Percentiles rank a stretch among this genome's conserved stretches.
Conservation (phyloP, 495 filamentous ascomycete species). For the Xylaria cubensis region DNA sequence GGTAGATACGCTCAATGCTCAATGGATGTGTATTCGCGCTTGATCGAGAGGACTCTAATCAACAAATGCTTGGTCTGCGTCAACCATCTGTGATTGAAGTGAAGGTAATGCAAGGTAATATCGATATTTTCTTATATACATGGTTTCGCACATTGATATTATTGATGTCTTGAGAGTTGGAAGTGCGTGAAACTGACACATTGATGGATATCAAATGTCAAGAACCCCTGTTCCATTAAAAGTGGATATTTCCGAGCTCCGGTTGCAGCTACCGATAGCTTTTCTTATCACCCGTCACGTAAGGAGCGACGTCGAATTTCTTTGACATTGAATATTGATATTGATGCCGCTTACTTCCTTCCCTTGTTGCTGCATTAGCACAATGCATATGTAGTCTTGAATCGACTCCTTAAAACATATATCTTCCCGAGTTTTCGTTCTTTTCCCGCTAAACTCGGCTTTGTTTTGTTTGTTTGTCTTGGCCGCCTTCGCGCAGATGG, state of each 20-base stretch:
- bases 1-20: neutral
- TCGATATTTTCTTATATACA: neutral
- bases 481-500: conserved; percentile 23
- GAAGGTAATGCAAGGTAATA: neutral
- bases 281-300: neutral
- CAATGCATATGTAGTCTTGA: neutral
- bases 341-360: neutral
- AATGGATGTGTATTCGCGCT: neutral
- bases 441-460: neutral
- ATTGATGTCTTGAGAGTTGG: neutral
- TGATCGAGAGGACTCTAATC: neutral
- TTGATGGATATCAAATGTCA: neutral
- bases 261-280: neutral
- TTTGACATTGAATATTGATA: neutral
- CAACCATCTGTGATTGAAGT: neutral
- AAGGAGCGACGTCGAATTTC: neutral
- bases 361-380: neutral
- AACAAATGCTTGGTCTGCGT: neutral
- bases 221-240: neutral
- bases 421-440: neutral
- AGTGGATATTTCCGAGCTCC: neutral
- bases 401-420: neutral
- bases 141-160: neutral
- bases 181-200: neutral
- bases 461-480: neutral